phyloP scores from a whole-genome alignment of 306 rosid species.

The Vigna radiata region DNA sequence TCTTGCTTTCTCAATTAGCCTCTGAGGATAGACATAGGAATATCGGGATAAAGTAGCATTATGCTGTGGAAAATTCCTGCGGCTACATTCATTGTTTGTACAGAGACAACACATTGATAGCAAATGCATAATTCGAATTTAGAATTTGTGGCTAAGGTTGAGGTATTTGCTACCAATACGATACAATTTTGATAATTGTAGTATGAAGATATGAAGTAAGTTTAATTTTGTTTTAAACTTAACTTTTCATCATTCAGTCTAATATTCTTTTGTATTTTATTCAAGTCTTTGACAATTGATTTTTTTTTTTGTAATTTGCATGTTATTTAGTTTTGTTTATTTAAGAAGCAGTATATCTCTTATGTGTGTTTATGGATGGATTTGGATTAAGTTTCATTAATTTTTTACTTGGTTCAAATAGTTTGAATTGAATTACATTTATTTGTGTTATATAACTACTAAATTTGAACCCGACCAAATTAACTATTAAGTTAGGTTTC shows the following conservation, averaged over 20 bases:
- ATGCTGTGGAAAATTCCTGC: slow-evolving; percentile 61
- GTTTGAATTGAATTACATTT: no score
- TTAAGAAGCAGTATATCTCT: neutral
- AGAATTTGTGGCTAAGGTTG: slow-evolving; percentile 27
- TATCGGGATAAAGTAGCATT: slow-evolving; percentile 53
- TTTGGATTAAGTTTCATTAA: no score
- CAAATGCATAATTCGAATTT: slow-evolving; percentile 44
- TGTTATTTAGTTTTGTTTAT: neutral
- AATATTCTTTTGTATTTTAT: neutral
- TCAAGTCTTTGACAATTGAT: neutral
- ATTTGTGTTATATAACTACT: no score
- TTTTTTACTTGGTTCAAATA: no score
- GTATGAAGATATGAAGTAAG: neutral
- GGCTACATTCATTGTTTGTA: slow-evolving; percentile 72
- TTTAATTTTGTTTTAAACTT: neutral
- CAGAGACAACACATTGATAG: slow-evolving; percentile 58
- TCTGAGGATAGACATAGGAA: slow-evolving; percentile 51
- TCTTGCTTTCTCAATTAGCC: slow-evolving; percentile 36
- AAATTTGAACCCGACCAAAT: no score
- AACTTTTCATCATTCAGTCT: neutral
- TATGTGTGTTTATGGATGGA: no score
- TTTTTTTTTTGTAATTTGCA: neutral
- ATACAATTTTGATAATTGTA: slow-evolving; percentile 12
- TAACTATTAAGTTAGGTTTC: no score
- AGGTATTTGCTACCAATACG: neutral